A percentile compares a stretch with the other conserved stretches of the same genome.
Conservation (phyloP, 768 basidiomycete species). For the Russula olivacea region DNA sequence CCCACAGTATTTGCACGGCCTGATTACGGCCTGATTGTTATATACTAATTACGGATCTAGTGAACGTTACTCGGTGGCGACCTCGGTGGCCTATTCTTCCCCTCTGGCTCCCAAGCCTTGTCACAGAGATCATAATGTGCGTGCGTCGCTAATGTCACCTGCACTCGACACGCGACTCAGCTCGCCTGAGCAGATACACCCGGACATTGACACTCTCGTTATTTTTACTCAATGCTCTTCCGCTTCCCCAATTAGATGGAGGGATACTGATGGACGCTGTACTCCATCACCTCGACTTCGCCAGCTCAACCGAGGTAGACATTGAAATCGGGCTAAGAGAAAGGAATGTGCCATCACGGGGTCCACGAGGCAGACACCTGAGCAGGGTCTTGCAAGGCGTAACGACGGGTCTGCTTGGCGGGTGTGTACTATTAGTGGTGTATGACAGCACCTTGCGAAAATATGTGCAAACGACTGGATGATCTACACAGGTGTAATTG, state of each 20-base stretch:
- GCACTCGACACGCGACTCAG: background rate
- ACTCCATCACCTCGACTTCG: conserved; percentile 19
- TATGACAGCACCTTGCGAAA: conserved; percentile 6
- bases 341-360: background rate
- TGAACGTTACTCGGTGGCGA: conserved; percentile 45
- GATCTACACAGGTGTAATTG: conserved; percentile 1
- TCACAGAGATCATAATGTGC: conserved; percentile 48
- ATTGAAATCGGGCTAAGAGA: conserved; percentile 14
- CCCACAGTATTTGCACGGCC: too few species aligned
- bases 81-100: conserved; percentile 42
- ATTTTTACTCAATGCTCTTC: conserved; percentile 77
- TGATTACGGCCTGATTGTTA: background rate
- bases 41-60: conserved; percentile 33
- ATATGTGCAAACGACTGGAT: conserved; percentile 7
- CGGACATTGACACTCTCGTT: conserved; percentile 66
- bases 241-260: conserved; percentile 68
- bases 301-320: background rate
- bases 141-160: conserved; percentile 39
- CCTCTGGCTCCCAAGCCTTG: conserved; percentile 35
- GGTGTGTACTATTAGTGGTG: conserved; percentile 11
- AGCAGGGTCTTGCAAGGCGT: conserved; percentile 16
- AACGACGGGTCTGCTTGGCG: conserved; percentile 9
- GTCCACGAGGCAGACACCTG: background rate
- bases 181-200: conserved; percentile 44
- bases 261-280: conserved; percentile 44